Evolutionary conservation across 208 protist species (phyloP), one percentile per base, ranked within the genome.

Genomic region (Jaenimonas drosophilae): DNA sequence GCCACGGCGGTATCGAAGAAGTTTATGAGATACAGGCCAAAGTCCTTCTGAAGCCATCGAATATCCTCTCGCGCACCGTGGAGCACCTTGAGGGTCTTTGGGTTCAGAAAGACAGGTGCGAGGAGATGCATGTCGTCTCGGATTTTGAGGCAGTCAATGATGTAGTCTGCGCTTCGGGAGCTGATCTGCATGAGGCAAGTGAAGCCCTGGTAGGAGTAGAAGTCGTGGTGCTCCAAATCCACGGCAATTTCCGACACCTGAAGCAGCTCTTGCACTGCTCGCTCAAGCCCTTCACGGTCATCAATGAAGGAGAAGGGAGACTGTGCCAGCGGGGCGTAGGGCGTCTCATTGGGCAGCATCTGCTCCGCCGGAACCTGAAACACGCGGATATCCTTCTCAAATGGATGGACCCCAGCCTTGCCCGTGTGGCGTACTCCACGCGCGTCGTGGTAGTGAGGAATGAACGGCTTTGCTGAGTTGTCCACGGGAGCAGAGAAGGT

Each of bases 141-240:
- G 7, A 99, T 64, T 33, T 84, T 77, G 6, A 99, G 57, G 24
- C 93, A 95, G 69, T 99, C 98, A 32, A 99, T 64, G 16, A 99
- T 78, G 65, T 88, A 99, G 75, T 99, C 98, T 40, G 79, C 64
- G 20, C 52, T 65, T 24, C 95, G 72, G 0, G 96, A 98, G 40
- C 93, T 97, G 43, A 99, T 90, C 61, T 99, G 97, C 96, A 99
- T 98, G 21, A 99, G 77, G 66, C 97, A 99, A 6, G 90, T 91
- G 55, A 99, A 97, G 25, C 96, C 96, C 42, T 97, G 88, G 49
- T 93, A 98, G 7, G 95, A 96, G 57, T 96, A 91, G 51, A 86
- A 98, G 39, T 75, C 70, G 64, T 98, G 95, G 49, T 95, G 79
- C 72, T 97, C 93, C 34, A 98, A 42, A 69, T 99, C 96, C 0